Percentiles rank a stretch among this genome's conserved stretches.
Conservation (phyloP, 2,329 filamentous ascomycete species). For the Zasmidium angulare region DNA sequence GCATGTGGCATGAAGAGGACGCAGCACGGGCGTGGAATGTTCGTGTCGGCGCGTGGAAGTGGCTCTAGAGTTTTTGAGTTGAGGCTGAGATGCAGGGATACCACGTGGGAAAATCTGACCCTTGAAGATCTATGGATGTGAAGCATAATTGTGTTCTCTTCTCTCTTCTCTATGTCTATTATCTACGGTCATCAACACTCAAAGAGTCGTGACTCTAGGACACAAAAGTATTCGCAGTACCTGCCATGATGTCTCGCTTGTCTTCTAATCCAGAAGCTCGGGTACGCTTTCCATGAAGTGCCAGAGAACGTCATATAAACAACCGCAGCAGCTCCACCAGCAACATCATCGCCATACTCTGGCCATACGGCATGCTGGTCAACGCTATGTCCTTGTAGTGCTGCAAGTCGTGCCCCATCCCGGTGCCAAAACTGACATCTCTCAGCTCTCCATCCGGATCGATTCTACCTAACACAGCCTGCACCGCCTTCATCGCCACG, state of each 20-base stretch:
- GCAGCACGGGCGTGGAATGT: not conserved
- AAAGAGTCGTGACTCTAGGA: too few species aligned
- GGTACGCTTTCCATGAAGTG: too few species aligned
- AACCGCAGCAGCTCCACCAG: slow-evolving; percentile 70
- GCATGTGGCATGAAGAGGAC: not conserved
- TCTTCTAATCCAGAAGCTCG: too few species aligned
- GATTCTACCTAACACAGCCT: slow-evolving; percentile 66
- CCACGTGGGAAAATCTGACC: too few species aligned
- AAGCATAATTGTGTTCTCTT: too few species aligned
- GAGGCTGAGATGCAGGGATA: too few species aligned
- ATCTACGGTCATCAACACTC: too few species aligned
- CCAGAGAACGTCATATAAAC: slow-evolving; percentile 44
- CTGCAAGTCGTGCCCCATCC: slow-evolving; percentile 70
- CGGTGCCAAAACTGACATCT: slow-evolving; percentile 76
- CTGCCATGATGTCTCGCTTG: too few species aligned
- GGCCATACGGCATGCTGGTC: slow-evolving; percentile 82
- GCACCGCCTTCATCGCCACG: slow-evolving; percentile 64
- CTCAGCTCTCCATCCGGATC: slow-evolving; percentile 67
- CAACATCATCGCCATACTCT: slow-evolving; percentile 82
- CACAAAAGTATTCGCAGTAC: too few species aligned
- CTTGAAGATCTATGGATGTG: too few species aligned
- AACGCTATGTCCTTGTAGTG: slow-evolving; percentile 75
- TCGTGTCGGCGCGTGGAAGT: not conserved
- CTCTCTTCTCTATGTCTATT: too few species aligned
- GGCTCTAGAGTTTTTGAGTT: not conserved